Evolutionary conservation across 768 basidiomycete species (phyloP).

Genomic region (Filobasidium floriforme): DNA sequence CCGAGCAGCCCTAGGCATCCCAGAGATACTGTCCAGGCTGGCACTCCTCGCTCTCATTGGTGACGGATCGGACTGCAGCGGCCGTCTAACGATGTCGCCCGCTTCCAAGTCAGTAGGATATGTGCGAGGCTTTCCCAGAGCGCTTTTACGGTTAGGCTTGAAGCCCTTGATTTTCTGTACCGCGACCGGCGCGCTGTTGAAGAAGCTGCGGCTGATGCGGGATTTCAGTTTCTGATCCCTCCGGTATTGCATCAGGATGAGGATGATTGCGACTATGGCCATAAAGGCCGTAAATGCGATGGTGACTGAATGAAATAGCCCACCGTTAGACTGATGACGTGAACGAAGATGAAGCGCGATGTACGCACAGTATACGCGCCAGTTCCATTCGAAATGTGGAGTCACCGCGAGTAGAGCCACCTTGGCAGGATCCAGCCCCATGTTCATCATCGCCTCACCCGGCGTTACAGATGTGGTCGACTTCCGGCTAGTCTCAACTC

Average conservation of each 20-base stretch:
- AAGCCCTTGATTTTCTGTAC: background rate
- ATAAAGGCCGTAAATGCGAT: background rate
- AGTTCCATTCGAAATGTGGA: slow-evolving; percentile 12
- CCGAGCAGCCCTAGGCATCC: background rate
- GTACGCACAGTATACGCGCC: slow-evolving; percentile 12
- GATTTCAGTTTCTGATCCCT: background rate
- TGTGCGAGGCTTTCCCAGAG: background rate
- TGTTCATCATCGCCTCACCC: background rate
- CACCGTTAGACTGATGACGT: background rate
- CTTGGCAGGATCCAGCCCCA: background rate
- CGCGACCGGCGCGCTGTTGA: background rate
- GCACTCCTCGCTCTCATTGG: background rate
- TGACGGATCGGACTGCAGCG: background rate
- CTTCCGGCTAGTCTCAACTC: background rate
- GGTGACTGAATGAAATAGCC: background rate
- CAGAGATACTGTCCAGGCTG: background rate
- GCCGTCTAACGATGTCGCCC: too few species aligned
- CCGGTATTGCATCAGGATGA: background rate
- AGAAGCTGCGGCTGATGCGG: background rate
- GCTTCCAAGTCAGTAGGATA: background rate
- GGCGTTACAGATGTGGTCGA: background rate
- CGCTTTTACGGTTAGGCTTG: background rate
- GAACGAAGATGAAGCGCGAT: background rate
- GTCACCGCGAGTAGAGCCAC: background rate
- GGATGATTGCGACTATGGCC: background rate